Conservation (phyloP, 768 basidiomycete species). For the Cyathus striatus region DNA sequence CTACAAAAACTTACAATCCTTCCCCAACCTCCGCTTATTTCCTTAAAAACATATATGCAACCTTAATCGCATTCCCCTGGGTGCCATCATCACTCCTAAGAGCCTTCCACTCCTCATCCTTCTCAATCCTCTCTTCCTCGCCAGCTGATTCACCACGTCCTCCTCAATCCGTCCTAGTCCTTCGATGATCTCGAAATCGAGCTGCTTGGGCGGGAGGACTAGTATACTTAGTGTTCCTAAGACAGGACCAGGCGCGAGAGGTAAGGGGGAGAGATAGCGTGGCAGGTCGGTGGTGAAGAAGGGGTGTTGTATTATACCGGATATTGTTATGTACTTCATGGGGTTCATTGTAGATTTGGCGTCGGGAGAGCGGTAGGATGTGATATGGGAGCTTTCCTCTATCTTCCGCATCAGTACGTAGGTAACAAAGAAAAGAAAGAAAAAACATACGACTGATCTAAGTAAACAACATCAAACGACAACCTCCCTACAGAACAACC, state of each 20-base stretch:
- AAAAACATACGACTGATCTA: slow-evolving; percentile 79
- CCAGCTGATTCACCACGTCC: slow-evolving; percentile 81
- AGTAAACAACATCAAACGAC: slow-evolving; percentile 91
- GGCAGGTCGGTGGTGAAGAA: slow-evolving; percentile 87
- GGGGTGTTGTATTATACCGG: slow-evolving; percentile 85
- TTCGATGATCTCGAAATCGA: slow-evolving; percentile 85
- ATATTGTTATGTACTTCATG: slow-evolving; percentile 88
- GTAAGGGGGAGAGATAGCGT: slow-evolving; percentile 81
- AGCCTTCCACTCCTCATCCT: slow-evolving; percentile 86
- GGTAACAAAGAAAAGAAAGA: neutral
- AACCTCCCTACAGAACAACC: slow-evolving; percentile 96
- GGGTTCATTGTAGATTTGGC: slow-evolving; percentile 84
- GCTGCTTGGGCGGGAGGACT: slow-evolving; percentile 58
- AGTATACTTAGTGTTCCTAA: slow-evolving; percentile 70
- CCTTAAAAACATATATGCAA: slow-evolving; percentile 89
- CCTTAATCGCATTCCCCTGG: slow-evolving; percentile 90
- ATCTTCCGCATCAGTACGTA: neutral
- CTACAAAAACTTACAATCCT: slow-evolving; percentile 75
- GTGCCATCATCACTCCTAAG: slow-evolving; percentile 78
- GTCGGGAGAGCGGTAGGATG: slow-evolving; percentile 70
- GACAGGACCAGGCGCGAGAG: slow-evolving; percentile 72
- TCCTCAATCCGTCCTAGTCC: slow-evolving; percentile 92
- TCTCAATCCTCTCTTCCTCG: slow-evolving; percentile 61
- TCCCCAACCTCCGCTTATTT: slow-evolving; percentile 82
- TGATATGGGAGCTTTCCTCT: slow-evolving; percentile 69